phyloP scores from a whole-genome alignment of 2,329 filamentous ascomycete species.

The Plenodomus lindquistii region DNA sequence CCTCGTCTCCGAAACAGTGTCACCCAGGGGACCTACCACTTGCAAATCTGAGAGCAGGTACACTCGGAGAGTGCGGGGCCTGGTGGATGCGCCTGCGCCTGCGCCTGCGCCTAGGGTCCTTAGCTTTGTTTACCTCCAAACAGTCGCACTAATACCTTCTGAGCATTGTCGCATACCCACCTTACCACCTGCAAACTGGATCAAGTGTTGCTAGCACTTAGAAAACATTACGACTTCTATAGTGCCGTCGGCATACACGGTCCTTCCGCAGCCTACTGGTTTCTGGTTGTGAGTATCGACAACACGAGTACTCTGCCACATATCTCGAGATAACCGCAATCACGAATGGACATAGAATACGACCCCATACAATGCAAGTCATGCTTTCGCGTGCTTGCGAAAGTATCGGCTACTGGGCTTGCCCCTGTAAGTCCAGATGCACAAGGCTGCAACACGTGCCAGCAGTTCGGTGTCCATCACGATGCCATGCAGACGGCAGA shows the following conservation, averaged over 20 bases:
- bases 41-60: background rate
- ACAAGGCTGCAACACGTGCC: conserved; percentile 22
- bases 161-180: too few species aligned
- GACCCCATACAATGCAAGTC: conserved; percentile 6
- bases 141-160: too few species aligned
- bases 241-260: background rate
- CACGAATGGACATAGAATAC: background rate
- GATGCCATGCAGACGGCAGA: conserved; percentile 16
- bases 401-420: conserved; percentile 13
- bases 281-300: background rate
- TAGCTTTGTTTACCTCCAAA: background rate
- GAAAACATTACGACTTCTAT: too few species aligned
- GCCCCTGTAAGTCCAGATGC: conserved; percentile 1
- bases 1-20: background rate
- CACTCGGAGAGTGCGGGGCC: background rate
- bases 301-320: background rate
- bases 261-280: background rate
- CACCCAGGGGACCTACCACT: background rate
- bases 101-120: background rate
- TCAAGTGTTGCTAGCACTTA: too few species aligned
- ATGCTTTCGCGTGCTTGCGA: conserved; percentile 12
- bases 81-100: background rate
- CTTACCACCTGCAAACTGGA: background rate
- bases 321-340: background rate
- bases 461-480: conserved; percentile 17